Base-by-base conservation (phyloP, 768 basidiomycete species). In the Lenzites betulinus region DNA sequence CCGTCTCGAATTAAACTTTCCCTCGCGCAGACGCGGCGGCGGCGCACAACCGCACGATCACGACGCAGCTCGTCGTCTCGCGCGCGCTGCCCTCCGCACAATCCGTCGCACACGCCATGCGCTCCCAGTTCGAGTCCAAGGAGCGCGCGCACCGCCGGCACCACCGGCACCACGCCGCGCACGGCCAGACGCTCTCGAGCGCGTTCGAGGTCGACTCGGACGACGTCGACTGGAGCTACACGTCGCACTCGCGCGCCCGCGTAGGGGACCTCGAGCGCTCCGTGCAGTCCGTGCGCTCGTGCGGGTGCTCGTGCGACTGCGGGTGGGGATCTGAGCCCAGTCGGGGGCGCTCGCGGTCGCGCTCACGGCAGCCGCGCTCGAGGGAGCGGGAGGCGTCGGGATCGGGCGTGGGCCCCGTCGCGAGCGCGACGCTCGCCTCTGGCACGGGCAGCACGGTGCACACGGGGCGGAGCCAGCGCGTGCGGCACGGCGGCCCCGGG, bases 51-150 rank as follows among this genome's bases (percentile, higher is more conserved):
- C 61, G 61, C 51, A 42, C 55, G 11, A 33, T 53, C 51, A 60
- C 56, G n/a, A 52, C 59, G 13, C 60, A 64, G 25, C 41, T 60
- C 25, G 59, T 64, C 30, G 55, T 69, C 51, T 51, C 64, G 13
- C 60, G 55, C 52, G 49, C 56, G 35, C 46, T 65, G 36, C 36
- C 46, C 36, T 58, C 66, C 51, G 44, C 54, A 20, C 62, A 48
- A 30, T 60, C 62, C 28, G 46, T 67, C 58, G 61, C 63, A 25
- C 62, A 51, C 35, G 64, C 60, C 3, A 61, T 69, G 60, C 68
- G 68, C 54, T 61, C 65, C 20, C 63, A 64, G 51, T 63, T 63
- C 47, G 60, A 64, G 23, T 39, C 25, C 46, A 64, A 55, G 26
- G 47, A 48, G 12, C 22, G 30, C 51, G 5, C 47, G 33, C 28